Evolutionary conservation across 768 basidiomycete species (phyloP).

Genomic region (Suillus subaureus): DNA sequence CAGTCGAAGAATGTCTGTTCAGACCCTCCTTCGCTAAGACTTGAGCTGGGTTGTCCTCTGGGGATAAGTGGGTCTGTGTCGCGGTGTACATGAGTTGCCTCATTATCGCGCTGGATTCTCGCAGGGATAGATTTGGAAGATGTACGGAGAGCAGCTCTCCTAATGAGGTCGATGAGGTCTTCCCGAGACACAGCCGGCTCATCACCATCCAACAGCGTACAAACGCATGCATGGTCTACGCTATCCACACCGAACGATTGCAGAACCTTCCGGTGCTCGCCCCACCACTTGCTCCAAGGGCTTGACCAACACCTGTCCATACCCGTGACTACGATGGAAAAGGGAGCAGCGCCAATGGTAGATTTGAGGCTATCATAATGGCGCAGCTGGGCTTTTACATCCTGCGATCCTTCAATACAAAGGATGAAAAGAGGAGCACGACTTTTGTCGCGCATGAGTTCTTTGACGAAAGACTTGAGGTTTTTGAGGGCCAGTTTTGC

Average conservation of each 20-base stretch:
- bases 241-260: not conserved
- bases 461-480: slow-evolving; percentile 21
- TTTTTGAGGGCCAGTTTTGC: slow-evolving; percentile 27
- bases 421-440: not conserved
- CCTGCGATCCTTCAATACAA: not conserved
- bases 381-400: not conserved
- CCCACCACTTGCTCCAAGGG: slow-evolving; percentile 1
- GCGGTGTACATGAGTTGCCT: not conserved
- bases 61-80: not conserved
- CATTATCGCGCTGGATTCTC: not conserved
- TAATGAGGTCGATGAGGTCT: not conserved
- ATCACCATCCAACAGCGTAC: not conserved
- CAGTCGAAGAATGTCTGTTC: not conserved
- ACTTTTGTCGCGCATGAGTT: slow-evolving; percentile 21
- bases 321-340: slow-evolving; percentile 3
- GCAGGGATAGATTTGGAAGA: not conserved
- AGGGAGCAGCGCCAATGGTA: not conserved
- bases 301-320: not conserved
- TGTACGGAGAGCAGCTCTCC: not conserved
- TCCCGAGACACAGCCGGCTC: not conserved
- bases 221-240: slow-evolving; percentile 2
- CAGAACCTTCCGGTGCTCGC: not conserved
- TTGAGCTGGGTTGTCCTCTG: not conserved
- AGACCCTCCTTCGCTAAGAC: not conserved
- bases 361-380: not conserved